These are phyloP conservation scores for Torulaspora gathmanii DNA, from an alignment of 805 yeast species.

Conservation along the genomic window DNA sequence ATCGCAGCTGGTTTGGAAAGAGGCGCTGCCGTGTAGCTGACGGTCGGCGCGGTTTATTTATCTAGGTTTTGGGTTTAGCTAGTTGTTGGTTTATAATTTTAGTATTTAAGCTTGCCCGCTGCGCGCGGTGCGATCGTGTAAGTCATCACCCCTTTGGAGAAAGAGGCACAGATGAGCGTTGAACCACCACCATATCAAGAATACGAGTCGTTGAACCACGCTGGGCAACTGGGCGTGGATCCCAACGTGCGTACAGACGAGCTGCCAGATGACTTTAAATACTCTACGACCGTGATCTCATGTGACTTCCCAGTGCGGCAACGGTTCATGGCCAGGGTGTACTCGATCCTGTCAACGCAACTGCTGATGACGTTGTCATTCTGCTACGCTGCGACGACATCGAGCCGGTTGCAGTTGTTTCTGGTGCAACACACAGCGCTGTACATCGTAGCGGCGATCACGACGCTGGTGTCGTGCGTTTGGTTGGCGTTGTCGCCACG, in stretches of 20 bases:
- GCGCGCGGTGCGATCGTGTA: neutral
- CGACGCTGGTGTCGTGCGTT: conserved; percentile 60
- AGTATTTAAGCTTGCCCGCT: neutral
- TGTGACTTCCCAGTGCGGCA: conserved; percentile 74
- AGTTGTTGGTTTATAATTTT: neutral
- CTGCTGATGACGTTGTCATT: conserved; percentile 52
- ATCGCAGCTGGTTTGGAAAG: conserved; percentile 20
- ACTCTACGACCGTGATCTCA: conserved; percentile 67
- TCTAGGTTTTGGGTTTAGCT: neutral
- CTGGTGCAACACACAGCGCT: conserved; percentile 56
- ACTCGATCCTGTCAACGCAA: conserved; percentile 63
- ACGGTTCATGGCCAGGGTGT: conserved; percentile 73
- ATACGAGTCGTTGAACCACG: conserved; percentile 5
- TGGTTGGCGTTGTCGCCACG: conserved; percentile 60
- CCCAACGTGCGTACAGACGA: neutral
- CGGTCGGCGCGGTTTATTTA: neutral
- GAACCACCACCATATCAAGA: conserved; percentile 8
- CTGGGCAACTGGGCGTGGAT: neutral
- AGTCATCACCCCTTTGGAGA: neutral
- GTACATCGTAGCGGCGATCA: conserved; percentile 50
- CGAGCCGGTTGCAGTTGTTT: conserved; percentile 39
- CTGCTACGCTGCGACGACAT: conserved; percentile 20
- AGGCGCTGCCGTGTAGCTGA: conserved; percentile 1
- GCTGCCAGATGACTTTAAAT: conserved; percentile 73
- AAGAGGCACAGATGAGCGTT: neutral